These are phyloP conservation scores for Carex pumila DNA, from an alignment of 176 grass and related monocot genomes.

Conservation along the genomic window DNA sequence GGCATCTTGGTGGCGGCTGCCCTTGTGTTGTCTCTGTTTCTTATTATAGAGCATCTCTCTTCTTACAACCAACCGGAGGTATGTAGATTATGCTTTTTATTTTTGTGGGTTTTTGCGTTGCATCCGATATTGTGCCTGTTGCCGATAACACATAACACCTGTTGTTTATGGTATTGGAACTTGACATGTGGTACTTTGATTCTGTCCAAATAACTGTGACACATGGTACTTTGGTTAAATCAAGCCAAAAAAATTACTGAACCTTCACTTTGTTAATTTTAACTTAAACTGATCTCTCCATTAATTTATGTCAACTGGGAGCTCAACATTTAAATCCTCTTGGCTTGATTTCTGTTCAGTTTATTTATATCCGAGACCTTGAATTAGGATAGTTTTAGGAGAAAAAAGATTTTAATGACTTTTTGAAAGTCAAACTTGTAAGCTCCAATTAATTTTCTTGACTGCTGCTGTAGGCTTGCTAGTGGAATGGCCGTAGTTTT, in stretches of 20 bases:
- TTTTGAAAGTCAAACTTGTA: neutral
- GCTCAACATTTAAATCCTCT: neutral
- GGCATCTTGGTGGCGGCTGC: slow-evolving; percentile 57
- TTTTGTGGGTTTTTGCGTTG: neutral
- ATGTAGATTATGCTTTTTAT: slow-evolving; percentile 20
- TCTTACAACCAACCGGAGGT: slow-evolving; percentile 95
- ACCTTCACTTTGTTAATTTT: neutral
- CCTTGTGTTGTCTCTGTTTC: slow-evolving; percentile 66
- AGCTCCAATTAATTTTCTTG: neutral
- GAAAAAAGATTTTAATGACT: neutral
- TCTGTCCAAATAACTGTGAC: neutral
- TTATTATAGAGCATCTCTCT: slow-evolving; percentile 81
- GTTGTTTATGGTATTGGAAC: slow-evolving; percentile 15
- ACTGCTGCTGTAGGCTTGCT: neutral
- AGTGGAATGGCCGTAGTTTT: neutral
- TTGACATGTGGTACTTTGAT: neutral
- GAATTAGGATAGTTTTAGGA: neutral
- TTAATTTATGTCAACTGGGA: too few species aligned
- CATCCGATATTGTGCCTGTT: neutral
- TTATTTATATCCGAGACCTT: neutral
- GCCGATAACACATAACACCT: slow-evolving; percentile 15
- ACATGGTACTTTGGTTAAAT: neutral
- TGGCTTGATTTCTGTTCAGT: neutral
- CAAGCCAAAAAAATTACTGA: neutral
- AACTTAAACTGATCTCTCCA: neutral